These are phyloP conservation scores for Saprolegnia diclina DNA, from an alignment of 352 stramenopile species.

Conservation along the genomic window DNA sequence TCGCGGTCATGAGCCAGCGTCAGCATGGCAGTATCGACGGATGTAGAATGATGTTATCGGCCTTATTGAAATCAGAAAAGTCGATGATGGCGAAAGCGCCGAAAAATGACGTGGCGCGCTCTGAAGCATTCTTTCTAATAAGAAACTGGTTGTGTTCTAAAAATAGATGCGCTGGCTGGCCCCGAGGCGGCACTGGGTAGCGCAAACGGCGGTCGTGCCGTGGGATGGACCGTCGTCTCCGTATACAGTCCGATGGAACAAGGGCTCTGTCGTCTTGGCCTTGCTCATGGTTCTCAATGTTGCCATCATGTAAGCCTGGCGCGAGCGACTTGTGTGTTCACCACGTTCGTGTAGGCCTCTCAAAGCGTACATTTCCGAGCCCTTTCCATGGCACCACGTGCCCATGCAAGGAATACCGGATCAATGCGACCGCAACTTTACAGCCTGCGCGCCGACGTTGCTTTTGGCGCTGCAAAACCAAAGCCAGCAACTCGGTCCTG, in stretches of 20 bases:
- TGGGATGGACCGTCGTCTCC: not conserved
- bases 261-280: not conserved
- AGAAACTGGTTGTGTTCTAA: not conserved
- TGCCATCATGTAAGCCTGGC: not conserved
- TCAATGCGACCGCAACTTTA: not conserved
- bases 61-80: no score
- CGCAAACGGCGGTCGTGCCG: not conserved
- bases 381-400: not conserved
- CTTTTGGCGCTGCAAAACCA: not conserved
- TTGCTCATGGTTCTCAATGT: not conserved
- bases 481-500: not conserved
- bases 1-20: no score
- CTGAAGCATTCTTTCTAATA: not conserved
- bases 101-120: no score
- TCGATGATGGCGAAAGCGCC: no score
- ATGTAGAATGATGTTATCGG: no score
- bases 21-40: no score
- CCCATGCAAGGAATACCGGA: not conserved
- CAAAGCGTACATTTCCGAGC: constrained; percentile 12
- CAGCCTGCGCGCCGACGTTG: not conserved
- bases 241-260: not conserved
- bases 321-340: not conserved
- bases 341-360: not conserved
- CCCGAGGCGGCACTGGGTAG: not conserved
- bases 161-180: not conserved